phyloP scores from a whole-genome alignment of 2,329 filamentous ascomycete genomes.

The Neofusicoccum cordaticola region DNA sequence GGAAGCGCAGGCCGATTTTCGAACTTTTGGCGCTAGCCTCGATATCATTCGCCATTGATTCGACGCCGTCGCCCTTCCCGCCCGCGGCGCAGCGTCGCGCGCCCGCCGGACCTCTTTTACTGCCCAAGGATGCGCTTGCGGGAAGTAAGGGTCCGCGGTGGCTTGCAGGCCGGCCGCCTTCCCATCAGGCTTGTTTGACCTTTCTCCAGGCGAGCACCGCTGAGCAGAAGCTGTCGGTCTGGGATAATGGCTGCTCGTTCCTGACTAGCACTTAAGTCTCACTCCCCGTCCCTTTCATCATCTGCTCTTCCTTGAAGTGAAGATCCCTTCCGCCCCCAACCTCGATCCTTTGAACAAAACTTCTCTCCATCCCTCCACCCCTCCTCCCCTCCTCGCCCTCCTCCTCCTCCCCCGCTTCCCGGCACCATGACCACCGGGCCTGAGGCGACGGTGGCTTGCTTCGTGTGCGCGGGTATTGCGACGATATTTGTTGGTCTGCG shows the following conservation, averaged over 20 bases:
- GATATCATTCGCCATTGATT: not conserved
- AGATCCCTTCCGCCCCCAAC: not conserved
- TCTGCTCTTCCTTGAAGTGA: not conserved
- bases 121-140: not conserved
- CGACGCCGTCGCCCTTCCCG: not conserved
- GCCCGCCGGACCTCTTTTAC: not conserved
- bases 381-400: not conserved
- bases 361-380: not conserved
- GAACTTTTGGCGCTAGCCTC: not conserved
- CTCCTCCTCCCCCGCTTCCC: not conserved
- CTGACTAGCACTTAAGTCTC: not conserved
- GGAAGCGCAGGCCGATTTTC: not conserved
- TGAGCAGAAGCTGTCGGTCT: not conserved
- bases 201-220: not conserved
- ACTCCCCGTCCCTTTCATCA: not conserved
- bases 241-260: not conserved
- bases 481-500: constrained; percentile 1
- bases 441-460: not conserved
- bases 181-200: not conserved
- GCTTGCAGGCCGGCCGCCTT: not conserved
- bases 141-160: not conserved
- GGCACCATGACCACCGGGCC: constrained; percentile 1
- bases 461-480: constrained; percentile 5
- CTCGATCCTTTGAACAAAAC: not conserved
- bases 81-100: not conserved